Percentiles rank a stretch among this genome's conserved stretches.
These are phyloP conservation scores for Globisporangium echinulatum DNA, from an alignment of 352 stramenopile species.

Conservation along the genomic window DNA sequence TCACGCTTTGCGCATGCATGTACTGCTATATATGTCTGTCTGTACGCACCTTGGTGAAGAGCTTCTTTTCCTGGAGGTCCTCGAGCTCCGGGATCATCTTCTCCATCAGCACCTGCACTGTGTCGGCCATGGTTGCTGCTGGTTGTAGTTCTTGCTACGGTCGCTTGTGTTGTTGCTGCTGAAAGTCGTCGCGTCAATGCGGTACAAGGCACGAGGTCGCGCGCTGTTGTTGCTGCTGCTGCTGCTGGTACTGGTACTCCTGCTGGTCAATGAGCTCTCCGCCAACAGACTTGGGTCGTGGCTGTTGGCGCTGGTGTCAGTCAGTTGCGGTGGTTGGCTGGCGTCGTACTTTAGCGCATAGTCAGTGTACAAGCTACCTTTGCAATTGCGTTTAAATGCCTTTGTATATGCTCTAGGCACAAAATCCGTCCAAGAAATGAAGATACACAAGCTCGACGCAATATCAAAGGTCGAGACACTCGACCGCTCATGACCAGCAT, in stretches of 20 bases:
- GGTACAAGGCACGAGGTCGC: neutral
- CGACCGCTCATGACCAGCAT: neutral
- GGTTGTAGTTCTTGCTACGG: neutral
- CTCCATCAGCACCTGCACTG: constrained; percentile 91
- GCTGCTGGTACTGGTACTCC: neutral
- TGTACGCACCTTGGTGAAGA: constrained; percentile 52
- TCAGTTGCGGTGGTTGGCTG: neutral
- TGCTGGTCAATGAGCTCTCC: constrained; percentile 6
- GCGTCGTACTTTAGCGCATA: neutral
- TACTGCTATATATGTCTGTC: constrained; percentile 3
- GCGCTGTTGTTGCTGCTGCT: neutral
- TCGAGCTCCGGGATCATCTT: constrained; percentile 93
- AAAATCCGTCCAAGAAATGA: neutral
- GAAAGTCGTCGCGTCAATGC: neutral
- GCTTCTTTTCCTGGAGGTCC: constrained; percentile 82
- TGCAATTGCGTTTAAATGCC: neutral
- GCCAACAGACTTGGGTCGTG: constrained; percentile 11
- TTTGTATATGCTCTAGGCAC: neutral
- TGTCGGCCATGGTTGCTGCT: constrained; percentile 82
- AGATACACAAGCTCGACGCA: neutral
- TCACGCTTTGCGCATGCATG: neutral
- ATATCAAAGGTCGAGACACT: neutral
- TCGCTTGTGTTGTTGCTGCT: constrained; percentile 1
- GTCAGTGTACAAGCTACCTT: no score
- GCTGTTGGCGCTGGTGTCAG: neutral